Evolutionary conservation across 2,329 filamentous ascomycete species (phyloP).

Genomic region (Eurotiales sp.): DNA sequence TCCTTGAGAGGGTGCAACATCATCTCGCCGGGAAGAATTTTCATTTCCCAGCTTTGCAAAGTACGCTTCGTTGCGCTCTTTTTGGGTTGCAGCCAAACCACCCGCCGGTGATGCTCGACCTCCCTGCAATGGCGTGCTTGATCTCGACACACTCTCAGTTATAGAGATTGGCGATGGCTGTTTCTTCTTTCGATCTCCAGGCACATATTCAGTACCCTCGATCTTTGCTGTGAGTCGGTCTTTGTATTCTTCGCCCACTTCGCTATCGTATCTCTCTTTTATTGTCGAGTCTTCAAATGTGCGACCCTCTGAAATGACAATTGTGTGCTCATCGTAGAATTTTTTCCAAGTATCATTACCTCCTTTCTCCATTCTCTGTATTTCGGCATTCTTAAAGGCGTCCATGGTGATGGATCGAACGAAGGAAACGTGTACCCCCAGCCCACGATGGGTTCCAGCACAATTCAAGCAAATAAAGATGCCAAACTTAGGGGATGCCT

Average conservation of each 20-base stretch:
- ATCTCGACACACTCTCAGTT: slow-evolving; percentile 13
- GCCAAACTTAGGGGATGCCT: slow-evolving; percentile 88
- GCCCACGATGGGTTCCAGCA: slow-evolving; percentile 87
- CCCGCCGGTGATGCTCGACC: slow-evolving; percentile 25
- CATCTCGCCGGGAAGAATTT: slow-evolving; percentile 71
- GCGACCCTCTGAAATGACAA: slow-evolving; percentile 63
- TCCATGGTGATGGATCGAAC: slow-evolving; percentile 98
- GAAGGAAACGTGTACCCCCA: slow-evolving; percentile 98
- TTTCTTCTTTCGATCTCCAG: slow-evolving; percentile 57
- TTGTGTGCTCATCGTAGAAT: slow-evolving; percentile 75
- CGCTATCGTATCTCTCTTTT: slow-evolving; percentile 82
- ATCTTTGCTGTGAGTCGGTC: slow-evolving; percentile 83
- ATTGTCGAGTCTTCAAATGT: slow-evolving; percentile 86
- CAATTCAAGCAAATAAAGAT: slow-evolving; percentile 98
- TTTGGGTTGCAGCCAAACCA: no score
- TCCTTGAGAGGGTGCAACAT: slow-evolving; percentile 79
- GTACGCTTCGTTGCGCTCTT: slow-evolving; percentile 75
- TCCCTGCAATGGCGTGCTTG: slow-evolving; percentile 24
- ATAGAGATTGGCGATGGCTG: slow-evolving; percentile 19
- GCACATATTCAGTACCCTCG: slow-evolving; percentile 81
- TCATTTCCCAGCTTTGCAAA: slow-evolving; percentile 81
- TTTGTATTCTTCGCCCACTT: slow-evolving; percentile 93
- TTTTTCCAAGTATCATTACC: slow-evolving; percentile 83
- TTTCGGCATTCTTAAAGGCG: slow-evolving; percentile 89
- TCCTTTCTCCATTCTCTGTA: slow-evolving; percentile 87